Base-by-base conservation (phyloP, 257 asterid genomes). In the Plantago ovata region DNA sequence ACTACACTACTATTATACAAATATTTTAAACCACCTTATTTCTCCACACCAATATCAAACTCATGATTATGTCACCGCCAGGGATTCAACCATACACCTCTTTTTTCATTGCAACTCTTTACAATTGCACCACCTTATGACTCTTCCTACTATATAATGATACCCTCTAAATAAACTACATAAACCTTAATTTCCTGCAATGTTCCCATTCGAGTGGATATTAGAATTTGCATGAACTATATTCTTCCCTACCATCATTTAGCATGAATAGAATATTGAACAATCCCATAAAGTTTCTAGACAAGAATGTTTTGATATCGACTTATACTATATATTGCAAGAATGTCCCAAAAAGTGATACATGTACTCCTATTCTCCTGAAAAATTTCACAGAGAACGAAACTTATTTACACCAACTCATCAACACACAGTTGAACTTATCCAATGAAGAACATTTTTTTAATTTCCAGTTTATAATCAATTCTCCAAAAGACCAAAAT, bases 351-450 rank as follows among this genome's bases (percentile, higher is more conserved):
- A 66, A 57, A 72, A 62, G 54, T 49, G 65, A 10, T 62, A n/a
- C 24, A 54, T 54, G 33, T 54, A 28, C 23, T 23, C 54, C 39
- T 41, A 28, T 28, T 59, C 13, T 42, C 54, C 53, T 38, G 33
- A 28, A 15, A 38, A 13, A 36, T 67, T 64, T 42, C 47, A 16
- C 46, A 19, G 24, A 18, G 12, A 9, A 59, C 46, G 15, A 46
- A 54, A 45, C 43, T 40, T 38, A 0, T 62, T 62, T 61, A n/a
- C 77, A 52, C 60, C 56, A 48, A 68, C 64, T 65, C 51, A 65
- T 70, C 55, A 65, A 68, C 52, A 62, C 63, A 20, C 15, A 39
- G 69, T 77, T 69, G 79, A 78, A 76, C 73, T 68, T 74, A 66
- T 72, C 71, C 71, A 40, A 18, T 32, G 50, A 47, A 41, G 77